These are phyloP conservation scores for Alternaria sp. DNA, from an alignment of 2,329 filamentous ascomycete species.

Conservation along the genomic window DNA sequence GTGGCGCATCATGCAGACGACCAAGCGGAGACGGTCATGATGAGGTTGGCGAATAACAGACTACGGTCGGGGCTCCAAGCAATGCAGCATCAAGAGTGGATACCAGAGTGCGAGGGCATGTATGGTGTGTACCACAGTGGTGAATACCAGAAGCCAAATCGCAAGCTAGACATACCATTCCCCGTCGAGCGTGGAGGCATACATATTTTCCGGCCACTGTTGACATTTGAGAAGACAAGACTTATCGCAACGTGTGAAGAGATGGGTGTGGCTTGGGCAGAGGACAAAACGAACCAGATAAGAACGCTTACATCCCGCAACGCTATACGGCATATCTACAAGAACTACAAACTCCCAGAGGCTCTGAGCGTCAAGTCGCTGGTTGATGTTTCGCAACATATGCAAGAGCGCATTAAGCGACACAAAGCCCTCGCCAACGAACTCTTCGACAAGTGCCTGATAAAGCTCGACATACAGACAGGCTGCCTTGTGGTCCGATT, in stretches of 20 bases:
- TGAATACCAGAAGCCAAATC: constrained; percentile 16
- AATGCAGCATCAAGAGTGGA: constrained; percentile 69
- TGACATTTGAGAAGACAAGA: constrained; percentile 74
- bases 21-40: constrained; percentile 86
- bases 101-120: constrained; percentile 85
- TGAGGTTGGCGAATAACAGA: constrained; percentile 75
- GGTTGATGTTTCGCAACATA: constrained; percentile 53
- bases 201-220: constrained; percentile 71
- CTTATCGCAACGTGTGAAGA: constrained; percentile 78
- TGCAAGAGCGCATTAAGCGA: constrained; percentile 63
- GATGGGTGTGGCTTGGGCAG: constrained; percentile 76
- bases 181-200: constrained; percentile 71
- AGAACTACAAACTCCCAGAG: constrained; percentile 67
- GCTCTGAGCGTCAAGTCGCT: constrained; percentile 71
- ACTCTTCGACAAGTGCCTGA: constrained; percentile 59
- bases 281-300: constrained; percentile 85
- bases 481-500: constrained; percentile 46
- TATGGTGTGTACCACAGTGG: constrained; percentile 68
- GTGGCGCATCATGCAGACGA: constrained; percentile 91
- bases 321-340: constrained; percentile 74
- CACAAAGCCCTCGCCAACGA: constrained; percentile 63
- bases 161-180: constrained; percentile 35
- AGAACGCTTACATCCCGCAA: constrained; percentile 81
- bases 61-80: constrained; percentile 74
- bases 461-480: constrained; percentile 55